Evolutionary conservation across 495 filamentous ascomycete genomes (phyloP).

Genomic region (Clavariopsis aquatica): DNA sequence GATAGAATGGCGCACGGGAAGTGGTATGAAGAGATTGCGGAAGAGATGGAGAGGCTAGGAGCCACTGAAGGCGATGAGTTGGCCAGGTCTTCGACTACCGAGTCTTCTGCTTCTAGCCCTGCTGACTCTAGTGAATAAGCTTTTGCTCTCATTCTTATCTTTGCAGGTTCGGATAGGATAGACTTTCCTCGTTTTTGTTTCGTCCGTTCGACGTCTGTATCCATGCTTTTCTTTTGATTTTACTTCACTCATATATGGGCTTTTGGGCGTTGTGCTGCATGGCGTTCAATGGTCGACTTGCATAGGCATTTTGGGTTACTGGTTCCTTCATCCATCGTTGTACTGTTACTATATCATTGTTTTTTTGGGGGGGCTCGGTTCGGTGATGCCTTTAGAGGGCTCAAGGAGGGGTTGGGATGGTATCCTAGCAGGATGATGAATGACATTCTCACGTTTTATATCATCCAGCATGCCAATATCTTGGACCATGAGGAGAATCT

Average conservation of each 20-base stretch:
- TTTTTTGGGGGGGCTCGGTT: not conserved
- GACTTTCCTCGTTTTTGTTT: not conserved
- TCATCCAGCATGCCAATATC: too few relatives aligned
- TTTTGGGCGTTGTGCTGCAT: not conserved
- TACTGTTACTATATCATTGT: conserved; percentile 6
- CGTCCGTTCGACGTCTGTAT: not conserved
- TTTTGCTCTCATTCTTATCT: not conserved
- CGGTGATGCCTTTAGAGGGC: not conserved
- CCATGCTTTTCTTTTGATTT: not conserved
- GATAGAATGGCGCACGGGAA: conserved; percentile 75
- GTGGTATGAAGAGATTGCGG: conserved; percentile 74
- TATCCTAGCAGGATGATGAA: too few relatives aligned
- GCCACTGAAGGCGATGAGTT: conserved; percentile 30
- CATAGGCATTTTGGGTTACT: not conserved
- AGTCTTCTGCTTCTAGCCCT: conserved; percentile 4
- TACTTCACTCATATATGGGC: not conserved
- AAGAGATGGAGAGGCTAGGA: conserved; percentile 41
- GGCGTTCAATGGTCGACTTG: conserved; percentile 10
- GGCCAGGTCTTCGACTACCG: conserved; percentile 13
- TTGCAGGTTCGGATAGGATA: not conserved
- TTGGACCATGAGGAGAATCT: too few relatives aligned
- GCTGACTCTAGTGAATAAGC: not conserved
- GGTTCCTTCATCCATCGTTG: not conserved
- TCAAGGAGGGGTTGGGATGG: too few relatives aligned
- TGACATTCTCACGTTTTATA: too few relatives aligned